These are phyloP conservation scores for Tylopilus subfusipes DNA, from an alignment of 768 basidiomycete genomes.

Conservation along the genomic window DNA sequence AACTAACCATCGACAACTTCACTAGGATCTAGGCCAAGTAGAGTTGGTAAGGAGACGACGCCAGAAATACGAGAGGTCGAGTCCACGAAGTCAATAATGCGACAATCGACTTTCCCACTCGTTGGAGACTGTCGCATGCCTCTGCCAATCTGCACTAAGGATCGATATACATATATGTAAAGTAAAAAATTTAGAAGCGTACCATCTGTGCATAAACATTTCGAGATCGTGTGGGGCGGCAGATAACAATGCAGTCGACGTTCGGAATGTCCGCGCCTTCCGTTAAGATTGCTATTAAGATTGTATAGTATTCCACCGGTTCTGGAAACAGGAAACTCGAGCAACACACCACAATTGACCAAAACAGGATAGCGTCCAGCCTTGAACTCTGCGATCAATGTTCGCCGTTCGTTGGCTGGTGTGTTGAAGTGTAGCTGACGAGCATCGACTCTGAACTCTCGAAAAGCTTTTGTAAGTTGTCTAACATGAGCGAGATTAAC, in stretches of 20 bases:
- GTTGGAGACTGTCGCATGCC: slow-evolving; percentile 83
- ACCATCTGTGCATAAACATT: slow-evolving; percentile 96
- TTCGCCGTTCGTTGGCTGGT: slow-evolving; percentile 56
- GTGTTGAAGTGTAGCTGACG: slow-evolving; percentile 74
- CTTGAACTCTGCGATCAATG: slow-evolving; percentile 64
- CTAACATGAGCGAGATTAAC: slow-evolving; percentile 80
- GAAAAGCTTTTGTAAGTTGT: slow-evolving; percentile 69
- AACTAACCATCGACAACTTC: slow-evolving; percentile 56
- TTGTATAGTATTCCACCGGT: background rate
- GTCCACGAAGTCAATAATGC: slow-evolving; percentile 90
- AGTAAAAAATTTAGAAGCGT: slow-evolving; percentile 7
- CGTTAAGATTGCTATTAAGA: slow-evolving; percentile 66
- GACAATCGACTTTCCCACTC: slow-evolving; percentile 81
- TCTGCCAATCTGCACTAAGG: slow-evolving; percentile 69
- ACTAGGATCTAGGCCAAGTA: slow-evolving; percentile 81
- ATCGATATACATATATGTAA: background rate
- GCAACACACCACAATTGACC: slow-evolving; percentile 75
- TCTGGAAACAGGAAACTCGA: background rate
- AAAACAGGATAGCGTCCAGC: slow-evolving; percentile 77
- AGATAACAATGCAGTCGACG: slow-evolving; percentile 87
- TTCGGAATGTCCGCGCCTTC: slow-evolving; percentile 95
- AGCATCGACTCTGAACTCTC: slow-evolving; percentile 76
- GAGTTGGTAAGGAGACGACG: slow-evolving; percentile 71
- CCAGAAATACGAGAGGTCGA: slow-evolving; percentile 64
- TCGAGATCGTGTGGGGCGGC: slow-evolving; percentile 82